Base-by-base conservation (phyloP, 306 rosid species). In the Fragaria ananassa region DNA sequence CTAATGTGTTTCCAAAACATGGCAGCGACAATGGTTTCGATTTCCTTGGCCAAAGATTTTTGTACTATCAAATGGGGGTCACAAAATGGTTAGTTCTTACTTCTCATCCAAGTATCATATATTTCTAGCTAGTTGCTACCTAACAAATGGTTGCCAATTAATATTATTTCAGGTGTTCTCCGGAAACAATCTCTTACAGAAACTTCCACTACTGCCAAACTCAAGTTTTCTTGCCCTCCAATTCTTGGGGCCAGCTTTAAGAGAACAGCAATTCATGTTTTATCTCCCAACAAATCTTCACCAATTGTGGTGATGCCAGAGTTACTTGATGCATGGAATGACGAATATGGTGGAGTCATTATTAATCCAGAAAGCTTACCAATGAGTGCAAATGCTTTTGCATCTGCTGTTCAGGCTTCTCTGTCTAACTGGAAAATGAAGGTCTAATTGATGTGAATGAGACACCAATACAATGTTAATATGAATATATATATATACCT, bases 311-410 rank as follows among this genome's bases (percentile, higher is more conserved):
- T 50, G 7, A 44, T 54, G 27, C 21, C 71, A 34, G 86, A 77
- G n/a, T 61, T 82, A 19, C 81, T 84, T 57, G 86, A 87, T 46
- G 80, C 82, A 39, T 79, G 81, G 76, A 74, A 87, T 23, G 88
- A 87, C 53, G 86, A 82, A 27, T 87, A 82, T 50, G 78, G 69
- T 4, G 90, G 86, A 27, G 78, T 87, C 66, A 71, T 87, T 34
- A 74, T 87, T 12, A 65, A 84, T 77, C 75, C 86, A 35, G 70
- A 82, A 75, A 80, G 80, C 81, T 72, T 82, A 58, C 86, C 88
- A 12, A 65, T 66, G 18, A 76, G 77, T 56, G 74, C 86, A 45
- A 79, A 84, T 47, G 79, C 81, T 51, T 84, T 84, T 74, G 82
- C 81, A 4, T 70, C 79, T 13, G 69, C 90, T 25, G 74, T 87